Evolutionary conservation across 331 rosid species (phyloP).

Genomic region (Acacia concinna): DNA sequence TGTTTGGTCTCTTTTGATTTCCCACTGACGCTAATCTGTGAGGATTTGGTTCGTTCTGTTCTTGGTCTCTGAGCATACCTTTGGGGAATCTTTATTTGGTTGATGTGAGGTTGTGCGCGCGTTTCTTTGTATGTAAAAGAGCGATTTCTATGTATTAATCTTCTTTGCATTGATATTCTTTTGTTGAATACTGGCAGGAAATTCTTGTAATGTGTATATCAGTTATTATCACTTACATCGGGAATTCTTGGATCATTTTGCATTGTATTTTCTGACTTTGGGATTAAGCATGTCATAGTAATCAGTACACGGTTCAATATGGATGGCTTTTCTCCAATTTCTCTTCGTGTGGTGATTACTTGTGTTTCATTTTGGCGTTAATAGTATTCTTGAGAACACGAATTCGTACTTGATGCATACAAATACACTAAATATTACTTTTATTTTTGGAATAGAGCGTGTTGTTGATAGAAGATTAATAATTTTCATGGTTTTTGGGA

Average conservation of each 20-base stretch:
- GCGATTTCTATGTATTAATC: slow-evolving; percentile 1
- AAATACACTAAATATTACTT: not conserved
- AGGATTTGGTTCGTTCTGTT: not conserved
- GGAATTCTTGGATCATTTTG: not conserved
- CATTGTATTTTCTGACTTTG: not conserved
- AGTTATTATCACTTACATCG: not conserved
- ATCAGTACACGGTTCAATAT: not conserved
- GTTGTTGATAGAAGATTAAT: not conserved
- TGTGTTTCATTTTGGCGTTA: not conserved
- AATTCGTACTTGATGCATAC: not conserved
- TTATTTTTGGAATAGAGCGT: not conserved
- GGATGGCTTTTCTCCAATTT: not conserved
- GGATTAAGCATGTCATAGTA: not conserved
- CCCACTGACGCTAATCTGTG: not conserved
- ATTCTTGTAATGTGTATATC: slow-evolving; percentile 6
- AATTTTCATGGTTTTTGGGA: not conserved
- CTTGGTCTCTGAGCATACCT: no score
- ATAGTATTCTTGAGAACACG: not conserved
- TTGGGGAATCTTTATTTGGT: slow-evolving; percentile 2
- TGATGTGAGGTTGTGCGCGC: not conserved
- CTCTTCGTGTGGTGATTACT: not conserved
- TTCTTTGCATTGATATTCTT: not conserved
- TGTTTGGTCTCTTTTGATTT: slow-evolving; percentile 68
- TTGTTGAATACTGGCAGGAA: not conserved
- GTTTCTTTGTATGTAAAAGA: not conserved